Base-by-base conservation (phyloP, 441 rosid genomes). In the Populus hybrid region DNA sequence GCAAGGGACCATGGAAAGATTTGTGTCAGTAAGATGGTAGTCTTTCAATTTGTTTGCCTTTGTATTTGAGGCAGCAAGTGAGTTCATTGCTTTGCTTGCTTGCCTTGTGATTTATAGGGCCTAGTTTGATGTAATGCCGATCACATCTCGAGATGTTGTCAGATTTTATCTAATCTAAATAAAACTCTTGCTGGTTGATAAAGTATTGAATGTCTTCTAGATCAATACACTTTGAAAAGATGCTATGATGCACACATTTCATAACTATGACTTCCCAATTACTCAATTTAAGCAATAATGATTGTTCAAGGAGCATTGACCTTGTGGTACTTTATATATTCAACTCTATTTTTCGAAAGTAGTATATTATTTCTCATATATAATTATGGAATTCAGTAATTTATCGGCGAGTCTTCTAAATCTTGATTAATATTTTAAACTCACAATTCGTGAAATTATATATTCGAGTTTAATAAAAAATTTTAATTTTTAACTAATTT, bases 371-470 rank as follows among this genome's bases (percentile, higher is more conserved):
- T n/a, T n/a, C n/a, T n/a, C n/a, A n/a, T n/a, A n/a, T n/a, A n/a
- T n/a, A n/a, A n/a, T n/a, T n/a, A n/a, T n/a, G n/a, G n/a, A n/a
- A n/a, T n/a, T n/a, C n/a, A n/a, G n/a, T n/a, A n/a, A n/a, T n/a
- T n/a, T n/a, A n/a, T n/a, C n/a, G n/a, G n/a, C n/a, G n/a, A n/a
- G n/a, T n/a, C n/a, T n/a, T n/a, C n/a, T n/a, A n/a, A n/a, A n/a
- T n/a, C n/a, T n/a, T n/a, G n/a, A n/a, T n/a, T n/a, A n/a, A 10
- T 40, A 3, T 40, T 40, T 14, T 10, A 10, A 40, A 40, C 3
- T 40, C 3, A 0, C 0, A 10, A 40, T 1, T 0, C 1, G 0
- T 3, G 3, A 38, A 3, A 1, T 10, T 9, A 12, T 4, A 40
- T 0, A 40, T 4, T 0, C 45, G 1, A 1, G 1, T 40, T 40